Percentiles rank a stretch among this genome's conserved stretches.
phyloP scores from a whole-genome alignment of 768 basidiomycete species.

The Lactarius sp. region DNA sequence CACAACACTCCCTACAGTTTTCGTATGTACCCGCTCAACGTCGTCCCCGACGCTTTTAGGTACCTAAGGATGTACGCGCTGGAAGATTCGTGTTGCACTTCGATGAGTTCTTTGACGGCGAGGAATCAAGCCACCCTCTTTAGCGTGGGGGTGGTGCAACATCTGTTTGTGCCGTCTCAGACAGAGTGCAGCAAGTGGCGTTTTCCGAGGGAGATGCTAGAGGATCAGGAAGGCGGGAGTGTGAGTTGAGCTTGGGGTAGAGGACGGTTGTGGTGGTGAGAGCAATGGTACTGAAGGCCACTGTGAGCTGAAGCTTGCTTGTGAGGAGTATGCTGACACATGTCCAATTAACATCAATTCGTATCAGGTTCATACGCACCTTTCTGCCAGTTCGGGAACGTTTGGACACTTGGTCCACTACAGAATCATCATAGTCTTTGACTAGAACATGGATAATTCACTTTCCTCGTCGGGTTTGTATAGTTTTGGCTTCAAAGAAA shows the following conservation, averaged over 20 bases:
- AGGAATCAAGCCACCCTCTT: constrained; percentile 81
- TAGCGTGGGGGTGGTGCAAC: constrained; percentile 71
- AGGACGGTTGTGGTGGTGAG: background rate
- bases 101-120: constrained; percentile 81
- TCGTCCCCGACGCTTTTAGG: no score
- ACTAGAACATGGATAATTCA: no score
- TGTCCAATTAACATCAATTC: no score
- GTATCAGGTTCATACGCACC: no score
- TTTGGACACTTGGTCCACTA: no score
- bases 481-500: no score
- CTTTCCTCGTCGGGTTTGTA: no score
- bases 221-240: constrained; percentile 81
- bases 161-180: constrained; percentile 79
- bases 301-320: background rate
- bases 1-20: constrained; percentile 25
- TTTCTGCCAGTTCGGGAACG: no score
- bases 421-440: no score
- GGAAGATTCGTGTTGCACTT: constrained; percentile 78
- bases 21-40: constrained; percentile 38
- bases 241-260: constrained; percentile 44
- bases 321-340: no score
- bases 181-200: constrained; percentile 74
- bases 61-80: constrained; percentile 30
- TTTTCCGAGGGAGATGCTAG: constrained; percentile 76
- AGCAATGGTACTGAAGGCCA: constrained; percentile 15